These are phyloP conservation scores for Gamarada debralockiae DNA, from an alignment of 495 filamentous ascomycete genomes.

Conservation along the genomic window DNA sequence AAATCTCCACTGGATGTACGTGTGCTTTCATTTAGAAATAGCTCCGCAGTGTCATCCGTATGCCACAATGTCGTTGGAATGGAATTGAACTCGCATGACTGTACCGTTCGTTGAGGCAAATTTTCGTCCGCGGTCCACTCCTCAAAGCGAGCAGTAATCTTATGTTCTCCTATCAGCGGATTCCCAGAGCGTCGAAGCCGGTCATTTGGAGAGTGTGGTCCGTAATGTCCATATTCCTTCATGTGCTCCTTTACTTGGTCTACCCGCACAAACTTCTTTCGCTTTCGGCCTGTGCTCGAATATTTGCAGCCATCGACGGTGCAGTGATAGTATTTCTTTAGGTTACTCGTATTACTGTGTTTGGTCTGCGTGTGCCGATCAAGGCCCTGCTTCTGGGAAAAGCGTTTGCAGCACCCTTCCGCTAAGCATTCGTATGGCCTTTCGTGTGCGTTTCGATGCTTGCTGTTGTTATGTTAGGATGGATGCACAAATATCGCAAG, in stretches of 20 bases:
- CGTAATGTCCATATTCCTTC: slow-evolving; percentile 13
- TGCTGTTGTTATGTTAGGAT: slow-evolving; percentile 1
- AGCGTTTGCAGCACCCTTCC: slow-evolving; percentile 8
- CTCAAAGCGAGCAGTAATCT: slow-evolving; percentile 1
- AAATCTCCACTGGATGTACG: background rate
- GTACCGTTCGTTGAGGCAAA: background rate
- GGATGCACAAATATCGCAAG: background rate
- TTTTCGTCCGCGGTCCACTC: background rate
- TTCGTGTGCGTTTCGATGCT: slow-evolving; percentile 8
- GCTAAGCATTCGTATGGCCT: slow-evolving; percentile 5
- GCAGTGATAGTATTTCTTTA: slow-evolving; percentile 11
- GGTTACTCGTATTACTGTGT: background rate
- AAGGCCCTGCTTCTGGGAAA: slow-evolving; percentile 7
- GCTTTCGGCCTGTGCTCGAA: slow-evolving; percentile 2
- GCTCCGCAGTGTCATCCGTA: background rate
- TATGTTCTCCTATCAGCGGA: background rate
- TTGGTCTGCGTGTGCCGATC: slow-evolving; percentile 9
- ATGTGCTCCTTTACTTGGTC: slow-evolving; percentile 14
- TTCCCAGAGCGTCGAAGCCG: background rate
- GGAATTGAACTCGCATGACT: slow-evolving; percentile 5
- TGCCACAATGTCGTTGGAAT: slow-evolving; percentile 2
- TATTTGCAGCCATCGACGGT: slow-evolving; percentile 15
- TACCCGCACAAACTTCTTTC: slow-evolving; percentile 1
- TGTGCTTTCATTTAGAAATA: background rate
- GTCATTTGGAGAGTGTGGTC: slow-evolving; percentile 9